Percentiles rank a stretch among this genome's conserved stretches.
phyloP scores from a whole-genome alignment of 345 rosid species.

The Brassica nigra region DNA sequence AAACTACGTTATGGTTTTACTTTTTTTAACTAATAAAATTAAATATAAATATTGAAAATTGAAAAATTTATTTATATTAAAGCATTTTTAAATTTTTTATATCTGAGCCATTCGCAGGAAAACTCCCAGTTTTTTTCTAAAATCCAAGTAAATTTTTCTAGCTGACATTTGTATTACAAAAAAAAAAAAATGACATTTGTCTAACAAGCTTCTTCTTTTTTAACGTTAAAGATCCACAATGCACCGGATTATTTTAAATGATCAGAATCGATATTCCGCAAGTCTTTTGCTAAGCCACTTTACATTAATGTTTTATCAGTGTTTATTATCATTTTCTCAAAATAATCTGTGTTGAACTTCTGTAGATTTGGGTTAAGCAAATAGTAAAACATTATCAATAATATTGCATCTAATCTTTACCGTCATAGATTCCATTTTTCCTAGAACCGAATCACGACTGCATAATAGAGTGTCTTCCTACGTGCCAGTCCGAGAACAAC shows the following conservation, averaged over 20 bases:
- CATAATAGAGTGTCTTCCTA: too few species aligned
- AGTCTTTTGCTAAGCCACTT: neutral
- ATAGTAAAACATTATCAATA: neutral
- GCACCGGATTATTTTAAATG: constrained; percentile 76
- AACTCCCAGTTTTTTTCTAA: too few species aligned
- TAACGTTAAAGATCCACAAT: constrained; percentile 64
- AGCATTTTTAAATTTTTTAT: too few species aligned
- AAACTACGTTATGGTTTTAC: too few species aligned
- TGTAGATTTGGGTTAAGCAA: neutral
- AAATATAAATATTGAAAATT: too few species aligned
- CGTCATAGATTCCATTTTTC: too few species aligned
- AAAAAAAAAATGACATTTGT: too few species aligned
- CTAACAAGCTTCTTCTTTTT: neutral
- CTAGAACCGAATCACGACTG: too few species aligned
- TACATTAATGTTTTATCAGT: neutral
- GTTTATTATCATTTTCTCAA: neutral
- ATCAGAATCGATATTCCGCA: constrained; percentile 77
- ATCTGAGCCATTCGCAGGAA: too few species aligned
- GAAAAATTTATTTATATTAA: too few species aligned
- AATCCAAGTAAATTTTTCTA: neutral
- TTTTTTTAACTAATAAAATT: too few species aligned
- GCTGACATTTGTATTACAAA: neutral
- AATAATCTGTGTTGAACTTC: neutral
- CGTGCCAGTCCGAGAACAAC: too few species aligned
- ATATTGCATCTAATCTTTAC: neutral